Conservation (phyloP, 306 rosid genomes). For the Gastrolobium bilobum region DNA sequence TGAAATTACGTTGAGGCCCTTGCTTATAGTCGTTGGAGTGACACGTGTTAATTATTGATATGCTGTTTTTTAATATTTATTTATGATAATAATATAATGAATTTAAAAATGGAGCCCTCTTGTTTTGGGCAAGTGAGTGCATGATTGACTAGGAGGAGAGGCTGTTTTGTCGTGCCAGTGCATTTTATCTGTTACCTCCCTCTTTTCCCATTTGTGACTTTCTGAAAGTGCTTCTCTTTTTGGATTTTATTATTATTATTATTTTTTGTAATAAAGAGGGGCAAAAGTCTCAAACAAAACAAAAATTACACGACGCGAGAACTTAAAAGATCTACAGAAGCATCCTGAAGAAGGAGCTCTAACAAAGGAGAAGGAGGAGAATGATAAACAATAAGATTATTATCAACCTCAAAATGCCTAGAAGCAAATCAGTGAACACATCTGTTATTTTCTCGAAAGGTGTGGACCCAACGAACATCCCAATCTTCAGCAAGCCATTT, state of each 20-base stretch:
- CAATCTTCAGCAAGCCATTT: too few species aligned
- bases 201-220: slow-evolving; percentile 17
- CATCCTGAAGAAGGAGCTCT: too few species aligned
- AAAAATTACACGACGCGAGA: too few species aligned
- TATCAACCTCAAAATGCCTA: too few species aligned
- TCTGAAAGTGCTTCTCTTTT: background rate
- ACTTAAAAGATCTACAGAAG: too few species aligned
- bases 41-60: slow-evolving; percentile 37
- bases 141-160: background rate
- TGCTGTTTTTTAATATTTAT: background rate
- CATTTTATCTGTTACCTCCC: slow-evolving; percentile 45
- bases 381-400: too few species aligned
- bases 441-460: too few species aligned
- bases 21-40: slow-evolving; percentile 28
- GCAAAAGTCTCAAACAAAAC: too few species aligned
- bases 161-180: slow-evolving; percentile 47
- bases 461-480: too few species aligned
- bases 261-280: too few species aligned
- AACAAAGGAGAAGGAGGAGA: too few species aligned
- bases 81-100: background rate
- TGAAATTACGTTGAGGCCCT: slow-evolving; percentile 47
- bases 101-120: slow-evolving; percentile 11
- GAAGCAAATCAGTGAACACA: too few species aligned
- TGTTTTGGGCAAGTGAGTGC: background rate
- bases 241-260: background rate